These are phyloP conservation scores for Xerocomellus intermedius DNA, from an alignment of 768 basidiomycete genomes.

Conservation along the genomic window DNA sequence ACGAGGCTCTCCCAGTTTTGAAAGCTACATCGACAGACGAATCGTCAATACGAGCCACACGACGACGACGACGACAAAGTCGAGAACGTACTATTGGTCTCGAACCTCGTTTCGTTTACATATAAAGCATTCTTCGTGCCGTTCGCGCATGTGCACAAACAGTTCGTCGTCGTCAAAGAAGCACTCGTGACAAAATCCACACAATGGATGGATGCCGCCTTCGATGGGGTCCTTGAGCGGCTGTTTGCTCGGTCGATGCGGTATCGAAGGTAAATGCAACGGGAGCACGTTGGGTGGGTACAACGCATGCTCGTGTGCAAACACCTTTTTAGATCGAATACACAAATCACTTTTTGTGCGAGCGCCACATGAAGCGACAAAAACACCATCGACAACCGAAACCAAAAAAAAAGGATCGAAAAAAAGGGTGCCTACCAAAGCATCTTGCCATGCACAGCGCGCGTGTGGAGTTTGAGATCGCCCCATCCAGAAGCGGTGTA, in stretches of 20 bases:
- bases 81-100: conserved; percentile 76
- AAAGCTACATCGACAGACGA: conserved; percentile 61
- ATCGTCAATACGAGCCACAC: neutral
- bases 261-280: conserved; percentile 75
- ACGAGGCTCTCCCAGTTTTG: conserved; percentile 76
- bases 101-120: conserved; percentile 80
- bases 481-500: conserved; percentile 87
- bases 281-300: conserved; percentile 67
- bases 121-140: conserved; percentile 95
- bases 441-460: conserved; percentile 68
- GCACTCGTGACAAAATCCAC: conserved; percentile 89
- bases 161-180: conserved; percentile 93
- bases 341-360: conserved; percentile 68
- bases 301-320: conserved; percentile 89
- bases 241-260: conserved; percentile 40
- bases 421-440: conserved; percentile 61
- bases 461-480: conserved; percentile 82
- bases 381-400: neutral
- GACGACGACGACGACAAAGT: neutral
- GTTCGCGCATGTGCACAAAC: conserved; percentile 90
- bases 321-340: conserved; percentile 87
- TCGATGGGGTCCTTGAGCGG: conserved; percentile 56
- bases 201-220: conserved; percentile 74
- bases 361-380: neutral
- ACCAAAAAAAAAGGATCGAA: no score